These are phyloP conservation scores for Phialocephala subalpina DNA, from an alignment of 2,329 filamentous ascomycete species.

Conservation along the genomic window DNA sequence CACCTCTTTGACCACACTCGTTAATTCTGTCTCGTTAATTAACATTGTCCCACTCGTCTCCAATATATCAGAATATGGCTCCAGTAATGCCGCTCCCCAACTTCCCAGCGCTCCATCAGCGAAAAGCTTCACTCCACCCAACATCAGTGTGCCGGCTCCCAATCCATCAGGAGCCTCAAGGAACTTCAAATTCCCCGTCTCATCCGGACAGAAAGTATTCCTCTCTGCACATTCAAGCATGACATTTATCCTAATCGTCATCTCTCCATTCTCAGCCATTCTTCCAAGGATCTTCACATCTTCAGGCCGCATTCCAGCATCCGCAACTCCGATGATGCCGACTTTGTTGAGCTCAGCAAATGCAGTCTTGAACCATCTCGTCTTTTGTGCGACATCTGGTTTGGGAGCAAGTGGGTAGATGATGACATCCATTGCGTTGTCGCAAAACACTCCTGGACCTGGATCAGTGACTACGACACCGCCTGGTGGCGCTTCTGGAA, in stretches of 20 bases:
- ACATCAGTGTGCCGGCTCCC: conserved; percentile 50
- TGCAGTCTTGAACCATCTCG: conserved; percentile 62
- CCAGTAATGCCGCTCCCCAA: conserved; percentile 77
- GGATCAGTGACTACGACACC: conserved; percentile 69
- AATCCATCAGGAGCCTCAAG: conserved; percentile 31
- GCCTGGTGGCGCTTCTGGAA: conserved; percentile 61
- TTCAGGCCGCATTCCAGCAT: conserved; percentile 67
- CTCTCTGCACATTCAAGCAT: conserved; percentile 73
- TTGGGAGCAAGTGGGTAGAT: conserved; percentile 64
- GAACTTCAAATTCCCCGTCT: conserved; percentile 49
- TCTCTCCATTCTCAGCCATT: conserved; percentile 58
- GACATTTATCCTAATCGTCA: conserved; percentile 70
- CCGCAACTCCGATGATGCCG: conserved; percentile 74
- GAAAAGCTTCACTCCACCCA: conserved; percentile 74
- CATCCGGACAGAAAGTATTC: conserved; percentile 68
- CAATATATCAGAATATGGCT: conserved; percentile 71
- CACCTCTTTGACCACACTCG: conserved; percentile 54
- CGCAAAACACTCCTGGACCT: conserved; percentile 74
- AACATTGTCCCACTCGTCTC: conserved; percentile 70
- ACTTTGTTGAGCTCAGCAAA: conserved; percentile 69
- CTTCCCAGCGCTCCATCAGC: conserved; percentile 75
- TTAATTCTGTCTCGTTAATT: conserved; percentile 68
- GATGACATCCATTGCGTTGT: conserved; percentile 72
- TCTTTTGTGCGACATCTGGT: conserved; percentile 60
- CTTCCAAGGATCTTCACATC: conserved; percentile 63